These are phyloP conservation scores for Clavispora santaluciae DNA, from an alignment of 805 yeast genomes.

Conservation along the genomic window DNA sequence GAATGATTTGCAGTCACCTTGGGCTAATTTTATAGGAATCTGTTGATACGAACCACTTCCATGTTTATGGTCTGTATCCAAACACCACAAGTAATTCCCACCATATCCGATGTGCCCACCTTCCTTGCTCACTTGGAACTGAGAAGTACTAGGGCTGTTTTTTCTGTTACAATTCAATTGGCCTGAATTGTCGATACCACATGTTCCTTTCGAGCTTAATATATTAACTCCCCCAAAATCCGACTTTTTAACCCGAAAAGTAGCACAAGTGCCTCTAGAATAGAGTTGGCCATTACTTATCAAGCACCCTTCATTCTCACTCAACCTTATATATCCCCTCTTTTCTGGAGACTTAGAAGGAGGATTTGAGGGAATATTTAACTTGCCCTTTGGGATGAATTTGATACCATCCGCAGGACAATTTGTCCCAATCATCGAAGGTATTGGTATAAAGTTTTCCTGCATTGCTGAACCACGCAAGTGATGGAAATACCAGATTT, in stretches of 20 bases:
- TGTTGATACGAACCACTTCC: slow-evolving; percentile 37
- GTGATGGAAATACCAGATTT: slow-evolving; percentile 25
- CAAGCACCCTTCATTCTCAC: slow-evolving; percentile 64
- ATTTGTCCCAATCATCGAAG: slow-evolving; percentile 48
- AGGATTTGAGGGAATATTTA: slow-evolving; percentile 8
- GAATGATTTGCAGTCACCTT: slow-evolving; percentile 14
- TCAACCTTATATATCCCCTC: slow-evolving; percentile 39
- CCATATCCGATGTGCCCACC: slow-evolving; percentile 52
- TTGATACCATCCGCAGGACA: slow-evolving; percentile 71
- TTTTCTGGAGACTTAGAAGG: slow-evolving; percentile 12
- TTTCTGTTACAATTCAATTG: slow-evolving; percentile 12
- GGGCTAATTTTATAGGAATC: slow-evolving; percentile 44
- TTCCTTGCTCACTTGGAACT: slow-evolving; percentile 51
- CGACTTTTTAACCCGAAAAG: slow-evolving; percentile 52
- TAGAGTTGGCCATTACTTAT: slow-evolving; percentile 88
- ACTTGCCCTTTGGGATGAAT: slow-evolving; percentile 61
- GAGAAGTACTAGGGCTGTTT: slow-evolving; percentile 31
- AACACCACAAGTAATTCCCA: slow-evolving; percentile 59
- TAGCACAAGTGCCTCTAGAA: slow-evolving; percentile 79
- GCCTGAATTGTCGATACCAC: slow-evolving; percentile 38
- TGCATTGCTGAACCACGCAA: slow-evolving; percentile 19
- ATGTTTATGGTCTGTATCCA: slow-evolving; percentile 33
- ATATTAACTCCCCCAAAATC: slow-evolving; percentile 71
- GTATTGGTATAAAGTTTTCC: slow-evolving; percentile 48
- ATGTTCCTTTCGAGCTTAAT: slow-evolving; percentile 67